These are phyloP conservation scores for Fragaria vesca DNA, from an alignment of 306 rosid species.

Conservation along the genomic window DNA sequence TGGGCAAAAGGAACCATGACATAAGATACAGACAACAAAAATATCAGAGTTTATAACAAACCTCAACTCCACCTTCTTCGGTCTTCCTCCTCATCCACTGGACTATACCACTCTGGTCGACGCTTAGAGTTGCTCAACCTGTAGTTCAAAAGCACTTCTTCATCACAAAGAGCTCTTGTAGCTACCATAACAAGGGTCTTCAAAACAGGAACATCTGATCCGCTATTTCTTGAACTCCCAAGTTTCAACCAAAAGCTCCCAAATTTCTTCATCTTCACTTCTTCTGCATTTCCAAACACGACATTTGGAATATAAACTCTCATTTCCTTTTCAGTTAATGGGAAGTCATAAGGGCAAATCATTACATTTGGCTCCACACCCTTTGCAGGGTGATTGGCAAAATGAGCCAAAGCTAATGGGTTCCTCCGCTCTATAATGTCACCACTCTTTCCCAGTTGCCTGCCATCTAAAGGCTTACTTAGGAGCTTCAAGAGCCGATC, in stretches of 20 bases:
- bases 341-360: slow-evolving; percentile 93
- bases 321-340: slow-evolving; percentile 62
- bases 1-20: not conserved
- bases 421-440: slow-evolving; percentile 75
- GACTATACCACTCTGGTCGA: slow-evolving; percentile 75
- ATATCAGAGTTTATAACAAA: not conserved
- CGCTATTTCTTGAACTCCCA: slow-evolving; percentile 46
- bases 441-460: slow-evolving; percentile 25
- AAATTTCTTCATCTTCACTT: slow-evolving; percentile 64
- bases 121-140: slow-evolving; percentile 79
- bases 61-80: slow-evolving; percentile 80
- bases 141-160: slow-evolving; percentile 81
- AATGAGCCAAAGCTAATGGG: slow-evolving; percentile 90
- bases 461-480: slow-evolving; percentile 76
- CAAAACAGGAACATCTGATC: slow-evolving; percentile 48
- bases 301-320: slow-evolving; percentile 77
- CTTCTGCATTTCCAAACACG: slow-evolving; percentile 58
- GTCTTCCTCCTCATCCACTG: slow-evolving; percentile 93
- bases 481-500: slow-evolving; percentile 67
- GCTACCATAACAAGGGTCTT: slow-evolving; percentile 75
- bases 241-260: slow-evolving; percentile 92
- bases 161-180: slow-evolving; percentile 67
- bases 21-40: not conserved
- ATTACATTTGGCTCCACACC: slow-evolving; percentile 78
- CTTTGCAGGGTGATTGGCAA: slow-evolving; percentile 81